Percentiles rank a stretch among this genome's conserved stretches.
Evolutionary conservation across 169 alveolate genomes (phyloP).

Genomic region (Plasmodium malariae): DNA sequence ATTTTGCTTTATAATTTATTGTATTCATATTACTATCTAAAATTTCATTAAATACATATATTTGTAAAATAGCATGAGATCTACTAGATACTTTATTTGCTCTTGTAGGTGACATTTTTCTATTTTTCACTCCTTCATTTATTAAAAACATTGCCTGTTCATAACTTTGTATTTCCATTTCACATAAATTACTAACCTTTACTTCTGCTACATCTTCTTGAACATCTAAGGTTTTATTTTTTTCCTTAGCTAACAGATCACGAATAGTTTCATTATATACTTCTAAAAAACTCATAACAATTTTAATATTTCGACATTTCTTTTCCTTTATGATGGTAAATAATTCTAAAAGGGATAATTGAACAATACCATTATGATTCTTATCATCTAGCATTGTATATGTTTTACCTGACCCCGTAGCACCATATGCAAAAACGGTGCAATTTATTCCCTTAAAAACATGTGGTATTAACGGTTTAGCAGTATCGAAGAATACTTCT

Average conservation of each 20-base stretch:
- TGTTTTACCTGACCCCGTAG: slow-evolving; percentile 99
- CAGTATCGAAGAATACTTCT: slow-evolving; percentile 91
- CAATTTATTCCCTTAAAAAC: slow-evolving; percentile 94
- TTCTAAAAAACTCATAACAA: slow-evolving; percentile 93
- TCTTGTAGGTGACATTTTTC: slow-evolving; percentile 95
- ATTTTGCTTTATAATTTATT: slow-evolving; percentile 82
- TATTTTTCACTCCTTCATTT: slow-evolving; percentile 92
- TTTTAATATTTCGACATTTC: slow-evolving; percentile 73
- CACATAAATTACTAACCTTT: slow-evolving; percentile 83
- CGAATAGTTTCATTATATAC: slow-evolving; percentile 96
- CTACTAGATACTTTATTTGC: slow-evolving; percentile 95
- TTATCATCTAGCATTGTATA: slow-evolving; percentile 97
- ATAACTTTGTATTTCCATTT: slow-evolving; percentile 77
- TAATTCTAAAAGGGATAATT: slow-evolving; percentile 91
- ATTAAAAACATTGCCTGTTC: slow-evolving; percentile 92
- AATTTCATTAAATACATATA: slow-evolving; percentile 79
- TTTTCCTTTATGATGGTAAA: slow-evolving; percentile 83
- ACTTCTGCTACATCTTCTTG: slow-evolving; percentile 88
- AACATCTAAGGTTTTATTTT: slow-evolving; percentile 79
- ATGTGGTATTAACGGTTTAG: slow-evolving; percentile 90
- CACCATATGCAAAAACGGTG: slow-evolving; percentile 98
- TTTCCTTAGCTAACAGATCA: slow-evolving; percentile 93
- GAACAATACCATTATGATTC: slow-evolving; percentile 94
- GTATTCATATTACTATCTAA: slow-evolving; percentile 33
- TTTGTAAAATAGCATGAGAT: slow-evolving; percentile 95